Evolutionary conservation across 305 asterid species (phyloP).

Genomic region (Caryopteris hybrid): DNA sequence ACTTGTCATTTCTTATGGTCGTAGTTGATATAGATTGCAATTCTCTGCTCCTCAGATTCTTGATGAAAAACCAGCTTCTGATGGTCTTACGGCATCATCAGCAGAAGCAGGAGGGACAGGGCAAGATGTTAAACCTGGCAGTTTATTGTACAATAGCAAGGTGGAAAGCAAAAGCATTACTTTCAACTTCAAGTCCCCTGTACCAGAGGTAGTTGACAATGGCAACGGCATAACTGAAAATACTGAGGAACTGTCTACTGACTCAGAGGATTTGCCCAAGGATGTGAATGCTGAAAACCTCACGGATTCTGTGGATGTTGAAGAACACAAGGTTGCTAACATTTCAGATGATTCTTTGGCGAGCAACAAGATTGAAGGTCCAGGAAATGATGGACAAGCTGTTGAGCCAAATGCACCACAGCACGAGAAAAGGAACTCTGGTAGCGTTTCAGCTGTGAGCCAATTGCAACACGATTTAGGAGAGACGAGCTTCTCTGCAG

Average conservation of each 20-base stretch:
- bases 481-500: constrained; percentile 77
- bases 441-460: constrained; percentile 10
- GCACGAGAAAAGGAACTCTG: constrained; percentile 11
- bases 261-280: constrained; percentile 11
- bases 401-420: constrained; percentile 10
- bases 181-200: constrained; percentile 38
- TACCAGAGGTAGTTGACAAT: constrained; percentile 15
- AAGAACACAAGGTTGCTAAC: neutral
- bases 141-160: constrained; percentile 30
- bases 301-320: constrained; percentile 14
- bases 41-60: constrained; percentile 33
- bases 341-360: neutral
- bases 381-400: constrained; percentile 4
- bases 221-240: constrained; percentile 21
- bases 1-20: neutral
- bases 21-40: constrained; percentile 3
- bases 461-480: constrained; percentile 45
- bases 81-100: constrained; percentile 22
- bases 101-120: constrained; percentile 24
- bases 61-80: constrained; percentile 23
- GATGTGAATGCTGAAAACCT: constrained; percentile 13
- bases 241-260: constrained; percentile 12
- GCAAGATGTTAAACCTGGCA: constrained; percentile 27
- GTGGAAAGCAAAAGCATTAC: constrained; percentile 39
- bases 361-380: neutral